These are phyloP conservation scores for Bjerkandera adusta DNA, from an alignment of 1,284 basidiomycete species.

Conservation along the genomic window DNA sequence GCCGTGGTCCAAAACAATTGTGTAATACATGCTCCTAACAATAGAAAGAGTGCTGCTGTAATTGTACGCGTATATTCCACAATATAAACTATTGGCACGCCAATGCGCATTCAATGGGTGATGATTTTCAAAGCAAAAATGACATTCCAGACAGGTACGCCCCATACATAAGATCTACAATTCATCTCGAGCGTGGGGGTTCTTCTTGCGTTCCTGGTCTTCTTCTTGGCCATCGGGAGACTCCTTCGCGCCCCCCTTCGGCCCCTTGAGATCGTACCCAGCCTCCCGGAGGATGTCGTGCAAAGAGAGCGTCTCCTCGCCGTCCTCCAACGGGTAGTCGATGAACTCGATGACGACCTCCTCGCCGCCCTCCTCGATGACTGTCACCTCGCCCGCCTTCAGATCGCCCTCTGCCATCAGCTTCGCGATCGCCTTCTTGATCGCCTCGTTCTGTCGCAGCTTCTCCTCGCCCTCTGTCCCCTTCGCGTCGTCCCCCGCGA, in stretches of 20 bases:
- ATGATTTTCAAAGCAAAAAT: background rate
- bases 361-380: constrained; percentile 40
- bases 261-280: constrained; percentile 34
- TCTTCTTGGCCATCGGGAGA: constrained; percentile 21
- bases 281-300: constrained; percentile 41
- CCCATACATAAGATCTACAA: constrained; percentile 25
- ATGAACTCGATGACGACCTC: constrained; percentile 58
- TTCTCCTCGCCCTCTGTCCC: constrained; percentile 12
- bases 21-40: constrained; percentile 16
- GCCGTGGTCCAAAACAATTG: constrained; percentile 6
- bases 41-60: constrained; percentile 31
- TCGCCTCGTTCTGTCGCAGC: constrained; percentile 20
- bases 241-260: constrained; percentile 20
- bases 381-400: constrained; percentile 38
- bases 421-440: constrained; percentile 39
- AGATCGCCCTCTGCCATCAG: constrained; percentile 26
- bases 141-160: background rate
- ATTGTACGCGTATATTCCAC: constrained; percentile 31
- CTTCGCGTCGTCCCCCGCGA: constrained; percentile 6
- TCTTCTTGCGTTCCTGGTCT: constrained; percentile 20
- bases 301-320: constrained; percentile 28
- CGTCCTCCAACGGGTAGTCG: constrained; percentile 14
- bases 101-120: background rate
- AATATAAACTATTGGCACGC: constrained; percentile 16
- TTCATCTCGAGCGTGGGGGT: constrained; percentile 35